phyloP scores from a whole-genome alignment of 2,329 filamentous ascomycete species.

The Drechslerella coelobrocha region DNA sequence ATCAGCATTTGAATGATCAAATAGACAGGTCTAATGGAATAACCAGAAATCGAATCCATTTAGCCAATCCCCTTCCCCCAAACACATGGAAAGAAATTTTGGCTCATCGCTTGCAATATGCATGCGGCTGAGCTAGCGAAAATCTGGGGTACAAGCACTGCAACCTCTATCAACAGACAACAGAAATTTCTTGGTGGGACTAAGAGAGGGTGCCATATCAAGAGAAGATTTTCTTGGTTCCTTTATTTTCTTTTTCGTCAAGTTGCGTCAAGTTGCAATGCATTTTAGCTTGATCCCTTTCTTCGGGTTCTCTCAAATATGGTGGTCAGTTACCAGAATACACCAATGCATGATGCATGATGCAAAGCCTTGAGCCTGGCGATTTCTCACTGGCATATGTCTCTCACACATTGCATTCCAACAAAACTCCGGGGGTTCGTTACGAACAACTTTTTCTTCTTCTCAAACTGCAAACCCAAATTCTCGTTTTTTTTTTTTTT shows the following conservation, averaged over 20 bases:
- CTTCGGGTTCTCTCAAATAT: not conserved
- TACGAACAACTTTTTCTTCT: too few relatives aligned
- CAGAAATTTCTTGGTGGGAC: not conserved
- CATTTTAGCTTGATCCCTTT: not conserved
- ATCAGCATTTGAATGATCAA: too few relatives aligned
- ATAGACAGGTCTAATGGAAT: too few relatives aligned
- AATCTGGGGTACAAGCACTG: slow-evolving; percentile 1
- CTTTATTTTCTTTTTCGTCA: not conserved
- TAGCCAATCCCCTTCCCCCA: too few relatives aligned
- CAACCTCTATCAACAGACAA: not conserved
- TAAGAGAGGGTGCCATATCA: too few relatives aligned
- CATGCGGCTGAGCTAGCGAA: slow-evolving; percentile 8
- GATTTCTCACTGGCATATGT: not conserved
- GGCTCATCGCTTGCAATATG: not conserved
- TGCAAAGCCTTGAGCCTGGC: not conserved
- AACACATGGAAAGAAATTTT: not conserved
- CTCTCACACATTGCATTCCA: not conserved
- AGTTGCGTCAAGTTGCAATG: not conserved
- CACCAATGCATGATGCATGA: slow-evolving; percentile 1
- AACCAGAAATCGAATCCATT: too few relatives aligned
- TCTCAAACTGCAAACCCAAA: too few relatives aligned
- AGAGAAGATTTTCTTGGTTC: too few relatives aligned
- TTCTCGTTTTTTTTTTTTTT: too few relatives aligned
- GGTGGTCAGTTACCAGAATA: not conserved
- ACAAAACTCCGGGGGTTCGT: not conserved